Percentiles rank a stretch among this genome's conserved stretches.
Evolutionary conservation across 805 yeast genomes (phyloP).

Genomic region (Ogataea pilisensis): DNA sequence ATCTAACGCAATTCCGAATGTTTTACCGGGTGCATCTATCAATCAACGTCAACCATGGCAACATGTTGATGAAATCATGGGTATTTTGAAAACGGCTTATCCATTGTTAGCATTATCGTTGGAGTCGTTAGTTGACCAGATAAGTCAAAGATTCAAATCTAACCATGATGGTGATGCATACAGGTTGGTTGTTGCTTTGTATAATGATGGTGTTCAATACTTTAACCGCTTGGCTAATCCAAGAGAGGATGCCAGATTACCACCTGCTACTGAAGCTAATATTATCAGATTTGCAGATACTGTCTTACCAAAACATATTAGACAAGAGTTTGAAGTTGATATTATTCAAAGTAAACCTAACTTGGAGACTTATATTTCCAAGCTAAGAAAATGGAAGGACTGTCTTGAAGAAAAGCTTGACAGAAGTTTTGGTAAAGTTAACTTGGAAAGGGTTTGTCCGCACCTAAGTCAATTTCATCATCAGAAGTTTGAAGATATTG

Average conservation of each 20-base stretch:
- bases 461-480: conserved; percentile 96
- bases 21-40: not conserved
- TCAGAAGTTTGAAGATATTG: conserved; percentile 96
- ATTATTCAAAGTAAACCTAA: conserved; percentile 84
- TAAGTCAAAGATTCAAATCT: conserved; percentile 87
- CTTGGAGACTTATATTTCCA: conserved; percentile 78
- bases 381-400: conserved; percentile 88
- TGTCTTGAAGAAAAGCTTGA: conserved; percentile 89
- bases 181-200: conserved; percentile 83
- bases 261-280: conserved; percentile 87
- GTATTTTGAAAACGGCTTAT: conserved; percentile 92
- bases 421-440: conserved; percentile 71
- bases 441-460: conserved; percentile 87
- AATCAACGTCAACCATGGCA: conserved; percentile 73
- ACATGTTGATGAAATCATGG: conserved; percentile 87
- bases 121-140: conserved; percentile 94
- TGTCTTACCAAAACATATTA: conserved; percentile 80
- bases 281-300: conserved; percentile 88
- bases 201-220: conserved; percentile 91
- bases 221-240: conserved; percentile 84
- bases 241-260: conserved; percentile 80
- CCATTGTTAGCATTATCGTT: conserved; percentile 88
- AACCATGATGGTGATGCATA: conserved; percentile 96
- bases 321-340: conserved; percentile 89
- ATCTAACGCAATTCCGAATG: conserved; percentile 1